Conservation (phyloP, 176 grass and related monocot species). For the Oryza nivara region DNA sequence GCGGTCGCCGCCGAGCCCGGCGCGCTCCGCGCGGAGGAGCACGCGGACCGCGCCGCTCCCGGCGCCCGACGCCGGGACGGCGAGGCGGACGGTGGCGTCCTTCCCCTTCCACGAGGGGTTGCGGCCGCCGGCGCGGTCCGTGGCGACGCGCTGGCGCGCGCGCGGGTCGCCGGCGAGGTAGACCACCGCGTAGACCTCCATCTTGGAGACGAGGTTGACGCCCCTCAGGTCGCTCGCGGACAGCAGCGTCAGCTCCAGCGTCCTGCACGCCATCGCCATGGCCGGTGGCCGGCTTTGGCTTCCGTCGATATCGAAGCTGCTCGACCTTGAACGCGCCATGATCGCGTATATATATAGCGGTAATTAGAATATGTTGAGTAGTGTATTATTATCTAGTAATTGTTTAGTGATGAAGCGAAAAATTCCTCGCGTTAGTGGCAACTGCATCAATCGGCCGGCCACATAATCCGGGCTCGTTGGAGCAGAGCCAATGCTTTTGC, state of each 20-base stretch:
- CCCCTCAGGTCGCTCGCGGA: slow-evolving; percentile 51
- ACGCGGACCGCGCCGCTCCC: slow-evolving; percentile 42
- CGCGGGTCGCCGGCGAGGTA: slow-evolving; percentile 50
- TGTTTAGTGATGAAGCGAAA: no score
- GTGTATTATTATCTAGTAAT: no score
- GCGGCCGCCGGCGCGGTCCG: slow-evolving; percentile 49
- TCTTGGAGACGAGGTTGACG: slow-evolving; percentile 54
- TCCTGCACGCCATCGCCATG: slow-evolving; percentile 43
- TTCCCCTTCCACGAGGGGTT: slow-evolving; percentile 45
- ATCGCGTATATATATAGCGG: not conserved
- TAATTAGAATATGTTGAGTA: no score
- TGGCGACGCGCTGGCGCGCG: slow-evolving; percentile 36
- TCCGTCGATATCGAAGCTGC: not conserved
- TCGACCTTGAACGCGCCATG: not conserved
- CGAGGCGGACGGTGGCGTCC: slow-evolving; percentile 33
- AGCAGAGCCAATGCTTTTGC: not conserved
- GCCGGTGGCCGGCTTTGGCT: no score
- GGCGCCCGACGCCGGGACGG: slow-evolving; percentile 35
- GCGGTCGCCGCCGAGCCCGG: slow-evolving; percentile 44
- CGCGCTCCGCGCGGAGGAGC: slow-evolving; percentile 53
- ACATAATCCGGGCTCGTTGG: not conserved
- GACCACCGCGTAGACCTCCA: slow-evolving; percentile 58
- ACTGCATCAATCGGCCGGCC: no score
- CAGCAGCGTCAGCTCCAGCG: slow-evolving; percentile 52
- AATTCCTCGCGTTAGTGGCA: no score